Evolutionary conservation across 2,329 filamentous ascomycete species (phyloP), one percentile per base, ranked within the genome.

Genomic region (Diaporthe sp.): DNA sequence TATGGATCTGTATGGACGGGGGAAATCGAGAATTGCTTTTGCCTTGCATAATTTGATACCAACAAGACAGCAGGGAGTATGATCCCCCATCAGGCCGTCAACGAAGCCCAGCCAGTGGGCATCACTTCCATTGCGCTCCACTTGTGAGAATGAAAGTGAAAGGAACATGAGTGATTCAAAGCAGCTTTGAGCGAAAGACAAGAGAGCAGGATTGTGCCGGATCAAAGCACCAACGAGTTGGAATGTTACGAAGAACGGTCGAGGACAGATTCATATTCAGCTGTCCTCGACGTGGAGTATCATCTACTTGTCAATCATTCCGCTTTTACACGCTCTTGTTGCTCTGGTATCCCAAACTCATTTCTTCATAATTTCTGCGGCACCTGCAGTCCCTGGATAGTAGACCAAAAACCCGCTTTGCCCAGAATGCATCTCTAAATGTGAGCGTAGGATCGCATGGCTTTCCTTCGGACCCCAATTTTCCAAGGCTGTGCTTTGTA

Each of bases 21-120:
- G 49, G n/a, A 68, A 55, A 42, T 70, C 49, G 65, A 68, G 22
- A 70, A 20, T 37, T 70, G 34, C 49, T 70, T 70, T 70, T 55
- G 65, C 31, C 65, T 70, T 70, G 65, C 65, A 70, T 42, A 70
- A 70, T 70, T 70, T 70, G 65, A 70, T 70, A 70, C 65, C 65
- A 70, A 70, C 22, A 42, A 42, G 34, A 53, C 44, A 51, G 1
- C 34, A 42, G 65, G 34, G 49, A 28, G 49, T 28, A 70, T 42
- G 4, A 15, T 55, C 34, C n/a, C 17, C 8, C 10, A 70, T 39
- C n/a, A 55, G 20, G 34, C 10, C n/a, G n/a, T 55, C 65, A 49
- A 42, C 13, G 10, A 53, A 53, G 31, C 25, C 8, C 22, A 49
- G 44, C 20, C 7, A 13, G n/a, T 15, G 15, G 28, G 3, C 13